Base-by-base conservation (phyloP, 495 filamentous ascomycete genomes). In the Echria macrotheca region DNA sequence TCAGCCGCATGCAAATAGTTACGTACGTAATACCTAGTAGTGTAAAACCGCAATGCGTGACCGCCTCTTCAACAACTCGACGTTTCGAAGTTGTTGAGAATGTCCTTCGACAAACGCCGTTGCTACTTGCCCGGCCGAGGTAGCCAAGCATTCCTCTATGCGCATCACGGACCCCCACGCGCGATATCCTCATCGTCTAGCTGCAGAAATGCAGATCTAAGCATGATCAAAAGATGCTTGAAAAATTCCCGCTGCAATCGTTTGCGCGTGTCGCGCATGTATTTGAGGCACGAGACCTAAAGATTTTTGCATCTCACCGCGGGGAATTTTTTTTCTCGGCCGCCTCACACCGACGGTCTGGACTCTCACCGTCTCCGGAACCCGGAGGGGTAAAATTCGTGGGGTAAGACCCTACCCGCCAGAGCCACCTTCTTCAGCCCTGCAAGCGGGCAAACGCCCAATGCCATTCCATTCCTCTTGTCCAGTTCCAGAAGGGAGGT, bases 221-320 rank as follows among this genome's bases (percentile, higher is more conserved):
- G 25, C 21, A 18, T 25, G 24, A 32, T 31, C 42, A 32, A 32
- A 26, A 32, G 25, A 31, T 44, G 12, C 32, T 44, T 32, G 19
- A n/a, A n/a, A n/a, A n/a, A n/a, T n/a, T n/a, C n/a, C 23, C n/a
- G 38, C 38, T 41, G 38, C 38, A n/a, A 41, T 41, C 22, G 38
- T 24, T 37, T 23, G 35, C 46, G 36, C n/a, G 17, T 48, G 46
- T 26, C 18, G 46, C 32, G 44, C 46, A 48, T 33, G 33, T 28
- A 29, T 48, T 19, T 28, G 33, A 39, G 44, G 50, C 50, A 53
- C 50, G 50, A 47, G 50, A 53, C 50, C 35, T 5, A 25, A 48
- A 53, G 10, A 40, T 41, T 33, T 32, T 53, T 44, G 25, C 26
- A 35, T 2, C 14, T 23, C 12, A 4, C 18, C 35, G 43, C 1